phyloP scores from a whole-genome alignment of 306 rosid genomes.

The Elaeagnus macrophylla region DNA sequence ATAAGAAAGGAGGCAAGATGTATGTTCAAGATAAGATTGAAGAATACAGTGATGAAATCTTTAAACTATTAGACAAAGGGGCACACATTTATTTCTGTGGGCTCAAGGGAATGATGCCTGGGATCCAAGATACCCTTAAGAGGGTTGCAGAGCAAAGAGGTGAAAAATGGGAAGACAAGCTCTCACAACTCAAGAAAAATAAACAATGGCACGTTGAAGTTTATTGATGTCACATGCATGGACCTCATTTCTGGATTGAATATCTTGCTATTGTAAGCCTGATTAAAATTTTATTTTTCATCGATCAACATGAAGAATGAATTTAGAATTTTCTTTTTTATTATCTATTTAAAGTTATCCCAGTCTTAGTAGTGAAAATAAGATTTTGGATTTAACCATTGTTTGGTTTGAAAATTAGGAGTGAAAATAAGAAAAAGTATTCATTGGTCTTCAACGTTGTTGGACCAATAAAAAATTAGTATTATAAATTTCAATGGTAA shows the following conservation, averaged over 20 bases:
- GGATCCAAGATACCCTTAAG: constrained; percentile 89
- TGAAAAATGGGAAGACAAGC: constrained; percentile 90
- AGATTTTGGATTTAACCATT: no score
- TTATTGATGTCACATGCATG: constrained; percentile 36
- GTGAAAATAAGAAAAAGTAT: no score
- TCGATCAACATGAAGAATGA: no score
- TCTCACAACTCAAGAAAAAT: constrained; percentile 83
- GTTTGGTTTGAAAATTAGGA: no score
- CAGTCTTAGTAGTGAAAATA: no score
- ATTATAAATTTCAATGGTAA: no score
- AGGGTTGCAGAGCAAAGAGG: constrained; percentile 82
- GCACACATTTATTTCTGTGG: constrained; percentile 98
- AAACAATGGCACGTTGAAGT: constrained; percentile 99
- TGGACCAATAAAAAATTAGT: no score
- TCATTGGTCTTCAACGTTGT: no score
- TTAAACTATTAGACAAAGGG: constrained; percentile 67
- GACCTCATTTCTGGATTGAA: constrained; percentile 2
- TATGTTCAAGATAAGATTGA: constrained; percentile 97
- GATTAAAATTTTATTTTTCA: no score
- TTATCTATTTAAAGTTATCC: no score
- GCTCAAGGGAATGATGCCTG: constrained; percentile 98
- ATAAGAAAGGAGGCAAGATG: constrained; percentile 86
- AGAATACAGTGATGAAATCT: constrained; percentile 85
- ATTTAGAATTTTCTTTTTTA: no score
- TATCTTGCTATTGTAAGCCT: not conserved